A percentile compares a stretch with the other conserved stretches of the same genome.
Conservation (phyloP, 2,329 filamentous ascomycete species). For the Diaporthe eres region DNA sequence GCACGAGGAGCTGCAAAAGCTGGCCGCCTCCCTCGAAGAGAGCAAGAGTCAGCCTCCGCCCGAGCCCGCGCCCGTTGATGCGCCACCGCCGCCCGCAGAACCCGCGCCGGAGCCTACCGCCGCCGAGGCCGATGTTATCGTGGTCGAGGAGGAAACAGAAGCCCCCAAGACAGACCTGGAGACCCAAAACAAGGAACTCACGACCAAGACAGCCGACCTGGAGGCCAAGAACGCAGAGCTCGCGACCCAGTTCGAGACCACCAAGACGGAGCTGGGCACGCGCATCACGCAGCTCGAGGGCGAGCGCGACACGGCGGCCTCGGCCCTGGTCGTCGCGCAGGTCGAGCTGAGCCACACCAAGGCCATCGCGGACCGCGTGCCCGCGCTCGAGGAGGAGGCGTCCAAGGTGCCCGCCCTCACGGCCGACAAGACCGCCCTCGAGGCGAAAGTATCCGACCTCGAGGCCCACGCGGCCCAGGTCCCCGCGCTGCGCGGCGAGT, state of each 20-base stretch:
- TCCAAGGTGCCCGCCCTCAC: constrained; percentile 34
- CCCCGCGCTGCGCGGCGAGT: constrained; percentile 32
- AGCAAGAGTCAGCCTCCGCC: not conserved
- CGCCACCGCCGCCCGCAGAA: constrained; percentile 21
- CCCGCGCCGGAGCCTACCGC: not conserved
- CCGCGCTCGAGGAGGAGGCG: constrained; percentile 33
- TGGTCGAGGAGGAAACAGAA: not conserved
- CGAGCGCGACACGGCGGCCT: constrained; percentile 3
- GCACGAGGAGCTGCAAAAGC: constrained; percentile 39
- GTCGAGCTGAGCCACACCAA: constrained; percentile 29
- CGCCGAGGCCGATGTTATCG: constrained; percentile 26
- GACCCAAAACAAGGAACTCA: constrained; percentile 36
- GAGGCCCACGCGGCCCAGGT: constrained; percentile 37
- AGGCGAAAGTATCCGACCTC: constrained; percentile 36
- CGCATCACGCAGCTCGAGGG: constrained; percentile 27
- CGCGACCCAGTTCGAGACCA: constrained; percentile 1
- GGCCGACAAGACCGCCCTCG: constrained; percentile 33
- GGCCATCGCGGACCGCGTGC: constrained; percentile 20
- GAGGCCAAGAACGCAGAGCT: constrained; percentile 40
- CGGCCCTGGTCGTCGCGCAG: constrained; percentile 25
- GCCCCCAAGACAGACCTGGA: constrained; percentile 3
- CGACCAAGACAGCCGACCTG: constrained; percentile 23
- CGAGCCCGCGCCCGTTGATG: not conserved
- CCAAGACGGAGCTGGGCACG: constrained; percentile 24
- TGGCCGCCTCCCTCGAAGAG: constrained; percentile 27